Percentiles rank a stretch among this genome's conserved stretches.
Evolutionary conservation across 2,329 filamentous ascomycete species (phyloP).

Genomic region (Gnomoniopsis sp.): DNA sequence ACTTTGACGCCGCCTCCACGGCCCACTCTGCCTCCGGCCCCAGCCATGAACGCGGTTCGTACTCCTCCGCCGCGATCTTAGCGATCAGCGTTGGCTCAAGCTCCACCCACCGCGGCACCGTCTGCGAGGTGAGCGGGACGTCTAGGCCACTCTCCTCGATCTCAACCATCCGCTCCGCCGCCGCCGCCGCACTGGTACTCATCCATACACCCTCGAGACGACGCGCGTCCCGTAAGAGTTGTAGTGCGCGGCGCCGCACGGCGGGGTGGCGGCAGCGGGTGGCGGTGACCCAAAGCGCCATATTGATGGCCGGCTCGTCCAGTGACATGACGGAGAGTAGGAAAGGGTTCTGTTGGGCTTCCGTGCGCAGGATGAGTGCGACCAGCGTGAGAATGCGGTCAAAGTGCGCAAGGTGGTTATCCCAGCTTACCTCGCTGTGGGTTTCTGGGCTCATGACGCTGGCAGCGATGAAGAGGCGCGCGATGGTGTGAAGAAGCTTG

Average conservation of each 20-base stretch:
- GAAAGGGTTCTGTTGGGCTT: constrained; percentile 3
- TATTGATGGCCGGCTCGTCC: constrained; percentile 29
- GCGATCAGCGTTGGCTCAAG: neutral
- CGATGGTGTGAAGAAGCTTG: constrained; percentile 27
- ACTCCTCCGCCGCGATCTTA: constrained; percentile 9
- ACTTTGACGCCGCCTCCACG: neutral
- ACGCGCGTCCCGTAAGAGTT: constrained; percentile 24
- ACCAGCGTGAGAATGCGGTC: constrained; percentile 24
- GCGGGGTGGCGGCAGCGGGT: constrained; percentile 30
- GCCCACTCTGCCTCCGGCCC: neutral
- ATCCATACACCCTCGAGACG: constrained; percentile 32
- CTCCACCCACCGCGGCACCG: neutral
- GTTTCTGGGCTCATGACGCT: constrained; percentile 19
- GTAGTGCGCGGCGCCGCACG: constrained; percentile 25
- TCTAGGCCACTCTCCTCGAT: constrained; percentile 18
- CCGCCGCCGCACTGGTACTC: constrained; percentile 27
- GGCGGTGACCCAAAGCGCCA: constrained; percentile 26
- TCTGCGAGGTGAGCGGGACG: too few species aligned
- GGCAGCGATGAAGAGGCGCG: constrained; percentile 21
- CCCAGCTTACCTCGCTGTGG: constrained; percentile 26
- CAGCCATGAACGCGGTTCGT: neutral
- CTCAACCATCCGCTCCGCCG: constrained; percentile 21
- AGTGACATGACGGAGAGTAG: constrained; percentile 24
- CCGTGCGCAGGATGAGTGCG: constrained; percentile 6
- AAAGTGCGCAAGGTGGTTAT: constrained; percentile 26